Percentiles rank a stretch among this genome's conserved stretches.
Evolutionary conservation across 2,329 filamentous ascomycete genomes (phyloP).

Genomic region (Ophiostoma fasciatum): DNA sequence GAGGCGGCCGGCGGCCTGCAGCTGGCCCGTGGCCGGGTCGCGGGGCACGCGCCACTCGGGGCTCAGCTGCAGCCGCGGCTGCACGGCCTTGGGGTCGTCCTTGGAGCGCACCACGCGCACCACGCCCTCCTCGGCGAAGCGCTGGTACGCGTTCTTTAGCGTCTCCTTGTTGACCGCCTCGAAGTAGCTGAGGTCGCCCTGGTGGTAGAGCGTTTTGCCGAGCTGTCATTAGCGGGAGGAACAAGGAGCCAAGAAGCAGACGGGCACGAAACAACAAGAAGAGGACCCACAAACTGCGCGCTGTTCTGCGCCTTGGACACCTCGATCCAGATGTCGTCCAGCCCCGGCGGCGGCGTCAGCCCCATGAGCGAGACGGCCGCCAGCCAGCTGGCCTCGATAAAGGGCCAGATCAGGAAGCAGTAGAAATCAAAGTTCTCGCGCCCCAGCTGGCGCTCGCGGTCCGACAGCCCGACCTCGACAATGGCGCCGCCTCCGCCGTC

Average conservation of each 20-base stretch:
- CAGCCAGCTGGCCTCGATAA: constrained; percentile 89
- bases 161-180: constrained; percentile 98
- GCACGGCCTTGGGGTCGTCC: constrained; percentile 43
- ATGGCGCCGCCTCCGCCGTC: constrained; percentile 38
- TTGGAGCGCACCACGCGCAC: constrained; percentile 58
- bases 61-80: constrained; percentile 51
- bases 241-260: background rate
- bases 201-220: constrained; percentile 93
- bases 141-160: constrained; percentile 78
- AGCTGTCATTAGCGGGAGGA: constrained; percentile 33
- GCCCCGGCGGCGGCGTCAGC: constrained; percentile 53
- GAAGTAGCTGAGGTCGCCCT: constrained; percentile 93
- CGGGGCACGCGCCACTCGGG: constrained; percentile 61
- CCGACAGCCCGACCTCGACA: constrained; percentile 57
- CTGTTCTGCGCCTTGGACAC: constrained; percentile 63
- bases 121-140: constrained; percentile 85
- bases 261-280: background rate
- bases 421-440: constrained; percentile 97
- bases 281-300: constrained; percentile 54
- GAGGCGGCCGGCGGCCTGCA: constrained; percentile 58
- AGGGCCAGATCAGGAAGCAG: constrained; percentile 97
- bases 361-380: constrained; percentile 80
- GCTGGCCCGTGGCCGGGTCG: constrained; percentile 41
- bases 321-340: constrained; percentile 63
- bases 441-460: constrained; percentile 60